These are phyloP conservation scores for Theileria annulata DNA, from an alignment of 169 alveolate genomes.

Conservation along the genomic window DNA sequence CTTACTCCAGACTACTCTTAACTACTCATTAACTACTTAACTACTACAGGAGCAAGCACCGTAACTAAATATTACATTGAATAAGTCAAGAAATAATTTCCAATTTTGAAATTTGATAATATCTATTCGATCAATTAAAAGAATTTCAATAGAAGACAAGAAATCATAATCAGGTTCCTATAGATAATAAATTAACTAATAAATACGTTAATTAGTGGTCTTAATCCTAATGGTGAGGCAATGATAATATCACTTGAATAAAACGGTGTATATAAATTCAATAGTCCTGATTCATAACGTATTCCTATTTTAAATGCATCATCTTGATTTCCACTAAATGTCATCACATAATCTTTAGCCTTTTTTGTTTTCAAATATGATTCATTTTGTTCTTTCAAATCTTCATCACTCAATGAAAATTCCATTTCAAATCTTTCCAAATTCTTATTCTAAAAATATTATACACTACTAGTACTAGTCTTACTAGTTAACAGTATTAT, in stretches of 20 bases:
- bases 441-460: conserved; percentile 48
- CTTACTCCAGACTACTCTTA: no score
- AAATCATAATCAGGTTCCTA: conserved; percentile 74
- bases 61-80: conserved; percentile 46
- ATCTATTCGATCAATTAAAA: conserved; percentile 82
- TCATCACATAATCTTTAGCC: conserved; percentile 68
- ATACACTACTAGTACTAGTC: no score
- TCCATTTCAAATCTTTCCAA: conserved; percentile 70
- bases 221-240: conserved; percentile 88
- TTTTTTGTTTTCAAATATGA: conserved; percentile 60
- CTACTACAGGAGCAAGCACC: no score
- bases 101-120: conserved; percentile 85
- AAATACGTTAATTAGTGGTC: conserved; percentile 29
- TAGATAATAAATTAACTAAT: background rate
- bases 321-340: conserved; percentile 78
- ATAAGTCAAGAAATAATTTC: conserved; percentile 74
- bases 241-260: conserved; percentile 82
- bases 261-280: conserved; percentile 81
- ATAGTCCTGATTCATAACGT: conserved; percentile 72
- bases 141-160: conserved; percentile 84
- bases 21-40: no score
- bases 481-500: no score
- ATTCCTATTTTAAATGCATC: conserved; percentile 87
- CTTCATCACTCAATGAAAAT: conserved; percentile 69
- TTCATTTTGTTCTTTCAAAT: conserved; percentile 52